phyloP scores from a whole-genome alignment of 768 basidiomycete genomes.

The Crassisporium funariophilum region DNA sequence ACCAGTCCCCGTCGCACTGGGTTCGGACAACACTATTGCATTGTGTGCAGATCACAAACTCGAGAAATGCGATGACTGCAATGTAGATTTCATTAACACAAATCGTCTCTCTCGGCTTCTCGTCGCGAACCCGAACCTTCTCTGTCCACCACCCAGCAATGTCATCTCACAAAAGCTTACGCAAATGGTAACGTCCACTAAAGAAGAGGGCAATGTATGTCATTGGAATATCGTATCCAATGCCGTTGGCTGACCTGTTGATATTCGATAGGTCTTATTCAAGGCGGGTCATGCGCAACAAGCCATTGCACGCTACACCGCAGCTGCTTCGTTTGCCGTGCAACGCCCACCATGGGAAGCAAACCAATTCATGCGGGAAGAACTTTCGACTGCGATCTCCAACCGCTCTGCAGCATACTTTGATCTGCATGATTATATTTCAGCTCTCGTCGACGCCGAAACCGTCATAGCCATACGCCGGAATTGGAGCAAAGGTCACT shows the following conservation, averaged over 20 bases:
- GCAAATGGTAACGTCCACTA: slow-evolving; percentile 72
- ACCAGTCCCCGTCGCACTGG: slow-evolving; percentile 57
- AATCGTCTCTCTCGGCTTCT: slow-evolving; percentile 79
- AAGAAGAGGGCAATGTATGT: slow-evolving; percentile 95
- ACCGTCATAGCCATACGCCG: slow-evolving; percentile 82
- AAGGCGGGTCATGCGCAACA: slow-evolving; percentile 68
- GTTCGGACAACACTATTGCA: slow-evolving; percentile 53
- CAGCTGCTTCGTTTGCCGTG: slow-evolving; percentile 73
- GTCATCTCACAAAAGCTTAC: slow-evolving; percentile 76
- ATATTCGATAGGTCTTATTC: slow-evolving; percentile 62
- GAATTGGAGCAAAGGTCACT: slow-evolving; percentile 95
- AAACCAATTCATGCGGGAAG: slow-evolving; percentile 82
- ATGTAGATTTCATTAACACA: slow-evolving; percentile 69
- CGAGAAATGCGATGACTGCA: slow-evolving; percentile 76
- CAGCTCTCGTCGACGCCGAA: slow-evolving; percentile 87
- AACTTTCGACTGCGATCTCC: slow-evolving; percentile 85
- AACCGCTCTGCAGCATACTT: slow-evolving; percentile 90
- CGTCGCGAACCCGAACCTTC: slow-evolving; percentile 65
- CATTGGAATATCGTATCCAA: slow-evolving; percentile 10
- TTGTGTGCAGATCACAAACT: slow-evolving; percentile 68
- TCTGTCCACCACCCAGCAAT: slow-evolving; percentile 81
- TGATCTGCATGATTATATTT: slow-evolving; percentile 73
- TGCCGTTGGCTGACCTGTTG: slow-evolving; percentile 4
- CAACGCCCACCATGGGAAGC: slow-evolving; percentile 90
- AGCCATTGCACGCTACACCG: slow-evolving; percentile 79